Conservation (phyloP, 2,329 filamentous ascomycete species). For the Clarireedia paspali region DNA sequence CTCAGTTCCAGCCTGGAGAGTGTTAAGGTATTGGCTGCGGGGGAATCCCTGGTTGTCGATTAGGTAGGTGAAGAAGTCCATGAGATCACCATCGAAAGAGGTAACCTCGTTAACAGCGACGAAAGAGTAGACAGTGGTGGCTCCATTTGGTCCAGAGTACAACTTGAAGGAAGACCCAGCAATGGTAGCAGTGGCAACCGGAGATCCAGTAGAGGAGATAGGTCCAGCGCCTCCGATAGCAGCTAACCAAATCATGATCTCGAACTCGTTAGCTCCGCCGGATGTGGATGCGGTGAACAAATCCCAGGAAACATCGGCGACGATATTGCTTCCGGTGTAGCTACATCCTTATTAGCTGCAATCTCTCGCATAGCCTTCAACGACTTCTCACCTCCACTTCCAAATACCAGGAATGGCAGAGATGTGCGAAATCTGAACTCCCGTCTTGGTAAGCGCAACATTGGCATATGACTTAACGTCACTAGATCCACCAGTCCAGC, state of each 20-base stretch:
- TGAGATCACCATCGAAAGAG: slow-evolving; percentile 49
- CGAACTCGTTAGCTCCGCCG: slow-evolving; percentile 43
- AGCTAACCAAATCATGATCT: slow-evolving; percentile 59
- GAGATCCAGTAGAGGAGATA: slow-evolving; percentile 43
- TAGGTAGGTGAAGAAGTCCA: slow-evolving; percentile 50
- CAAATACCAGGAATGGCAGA: slow-evolving; percentile 32
- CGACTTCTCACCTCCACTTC: slow-evolving; percentile 31
- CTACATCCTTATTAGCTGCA: slow-evolving; percentile 7
- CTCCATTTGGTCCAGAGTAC: slow-evolving; percentile 50
- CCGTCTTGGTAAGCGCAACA: slow-evolving; percentile 30
- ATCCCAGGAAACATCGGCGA: slow-evolving; percentile 55
- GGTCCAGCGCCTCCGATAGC: slow-evolving; percentile 50
- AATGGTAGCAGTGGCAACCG: slow-evolving; percentile 47
- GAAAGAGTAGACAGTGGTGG: slow-evolving; percentile 54
- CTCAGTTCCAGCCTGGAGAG: slow-evolving; percentile 48
- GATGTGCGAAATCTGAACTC: slow-evolving; percentile 29
- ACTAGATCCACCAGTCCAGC: slow-evolving; percentile 31
- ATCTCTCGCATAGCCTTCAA: neutral
- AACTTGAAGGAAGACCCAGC: slow-evolving; percentile 48
- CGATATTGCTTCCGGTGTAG: slow-evolving; percentile 41
- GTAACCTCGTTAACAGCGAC: slow-evolving; percentile 39
- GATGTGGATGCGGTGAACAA: slow-evolving; percentile 46
- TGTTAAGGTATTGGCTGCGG: slow-evolving; percentile 44
- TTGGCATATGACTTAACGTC: slow-evolving; percentile 38
- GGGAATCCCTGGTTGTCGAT: slow-evolving; percentile 39